Evolutionary conservation across 2,329 filamentous ascomycete genomes (phyloP), one percentile per base, ranked within the genome.

Genomic region (Colletotrichum sp.): DNA sequence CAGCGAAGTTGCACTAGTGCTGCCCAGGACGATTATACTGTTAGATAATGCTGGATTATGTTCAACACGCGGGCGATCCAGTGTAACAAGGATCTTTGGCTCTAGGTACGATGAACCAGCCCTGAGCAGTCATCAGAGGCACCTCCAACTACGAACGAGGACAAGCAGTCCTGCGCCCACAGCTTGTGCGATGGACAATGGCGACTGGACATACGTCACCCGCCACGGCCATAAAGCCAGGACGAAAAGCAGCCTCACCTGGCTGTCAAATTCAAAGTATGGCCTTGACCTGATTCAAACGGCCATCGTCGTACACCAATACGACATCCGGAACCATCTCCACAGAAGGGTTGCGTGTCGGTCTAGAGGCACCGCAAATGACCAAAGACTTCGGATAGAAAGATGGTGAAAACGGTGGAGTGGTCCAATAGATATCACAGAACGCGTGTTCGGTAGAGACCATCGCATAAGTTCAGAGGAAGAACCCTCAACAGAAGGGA

Each of bases 301-400:
- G 36, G 16, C 5, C 36, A 5, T 44, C 5, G 36, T 18, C 1
- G 16, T 44, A 44, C 16, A 9, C 16, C 8, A 44, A 6, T n/a
- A 49, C 18, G 39, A 12, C 1, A 6, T 49, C 18, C 9, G 3
- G 16, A 2, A 44, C 36, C 18, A n/a, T n/a, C 9, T 6, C 10
- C 18, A n/a, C 9, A 12, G 39, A 49, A 6, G 18, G 18, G 39
- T 44, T 44, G 39, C 39, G 9, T 10, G 18, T 3, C 18, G 18
- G 16, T 44, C 39, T 10, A n/a, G 39, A n/a, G 8, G 0, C 39
- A 44, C 39, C 0, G 18, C 39, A 44, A 39, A 0, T 0, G 36
- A 9, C 15, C 16, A 39, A 3, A 39, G 4, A 5, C 0, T 39
- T 39, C 16, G 36, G 36, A 9, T 39, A 1, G 36, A 1, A 39